Percentiles rank a stretch among this genome's conserved stretches.
phyloP scores from a whole-genome alignment of 352 stramenopile genomes.

The Phytophthora fragariaefolia region DNA sequence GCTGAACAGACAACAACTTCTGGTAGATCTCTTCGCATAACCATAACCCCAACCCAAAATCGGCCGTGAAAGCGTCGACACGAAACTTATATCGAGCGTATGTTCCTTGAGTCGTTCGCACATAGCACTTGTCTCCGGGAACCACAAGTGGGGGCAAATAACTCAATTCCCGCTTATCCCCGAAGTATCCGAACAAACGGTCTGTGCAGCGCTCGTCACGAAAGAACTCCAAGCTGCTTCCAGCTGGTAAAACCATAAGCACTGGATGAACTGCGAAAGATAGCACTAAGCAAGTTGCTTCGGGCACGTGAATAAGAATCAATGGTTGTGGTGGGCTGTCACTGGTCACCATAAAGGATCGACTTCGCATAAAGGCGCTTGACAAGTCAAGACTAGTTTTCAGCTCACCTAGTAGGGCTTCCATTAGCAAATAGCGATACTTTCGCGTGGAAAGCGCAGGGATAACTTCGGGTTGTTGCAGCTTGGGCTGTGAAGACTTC shows the following conservation, averaged over 20 bases:
- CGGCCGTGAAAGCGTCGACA: slow-evolving; percentile 66
- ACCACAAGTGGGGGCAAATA: slow-evolving; percentile 71
- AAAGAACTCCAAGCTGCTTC: slow-evolving; percentile 78
- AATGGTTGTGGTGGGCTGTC: slow-evolving; percentile 71
- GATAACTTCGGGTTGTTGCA: slow-evolving; percentile 39
- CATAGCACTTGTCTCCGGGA: slow-evolving; percentile 65
- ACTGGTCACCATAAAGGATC: slow-evolving; percentile 69
- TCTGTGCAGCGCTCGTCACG: slow-evolving; percentile 64
- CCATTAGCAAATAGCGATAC: slow-evolving; percentile 71
- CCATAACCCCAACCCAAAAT: slow-evolving; percentile 82
- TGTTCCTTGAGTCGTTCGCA: slow-evolving; percentile 61
- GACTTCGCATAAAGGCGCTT: slow-evolving; percentile 50
- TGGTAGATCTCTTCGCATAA: slow-evolving; percentile 74
- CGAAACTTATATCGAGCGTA: slow-evolving; percentile 87
- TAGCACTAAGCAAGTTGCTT: slow-evolving; percentile 72
- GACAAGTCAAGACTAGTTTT: slow-evolving; percentile 60
- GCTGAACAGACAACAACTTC: slow-evolving; percentile 52
- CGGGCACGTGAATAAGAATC: slow-evolving; percentile 63
- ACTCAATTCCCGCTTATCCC: slow-evolving; percentile 71
- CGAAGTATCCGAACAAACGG: slow-evolving; percentile 79
- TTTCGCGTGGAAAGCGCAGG: slow-evolving; percentile 44
- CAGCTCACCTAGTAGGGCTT: slow-evolving; percentile 61
- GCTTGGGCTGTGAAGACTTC: slow-evolving; percentile 37
- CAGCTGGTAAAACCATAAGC: slow-evolving; percentile 78
- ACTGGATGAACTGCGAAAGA: slow-evolving; percentile 84